Percentiles rank a stretch among this genome's conserved stretches.
phyloP scores from a whole-genome alignment of 202 grass and related monocot genomes.

The Setaria italica region DNA sequence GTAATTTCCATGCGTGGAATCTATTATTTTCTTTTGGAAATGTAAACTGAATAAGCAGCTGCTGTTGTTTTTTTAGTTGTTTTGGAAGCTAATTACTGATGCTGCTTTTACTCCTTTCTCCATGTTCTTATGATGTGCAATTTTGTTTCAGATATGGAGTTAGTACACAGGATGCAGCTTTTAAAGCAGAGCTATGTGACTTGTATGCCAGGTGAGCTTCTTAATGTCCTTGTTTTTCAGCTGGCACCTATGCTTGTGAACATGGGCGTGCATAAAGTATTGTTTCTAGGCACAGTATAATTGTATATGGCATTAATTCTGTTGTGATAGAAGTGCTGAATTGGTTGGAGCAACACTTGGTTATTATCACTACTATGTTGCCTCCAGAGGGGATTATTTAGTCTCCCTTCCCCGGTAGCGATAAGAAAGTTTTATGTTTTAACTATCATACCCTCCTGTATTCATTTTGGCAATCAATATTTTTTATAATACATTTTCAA shows the following conservation, averaged over 20 bases:
- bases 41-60: background rate
- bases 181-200: slow-evolving; percentile 89
- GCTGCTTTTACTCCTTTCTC: background rate
- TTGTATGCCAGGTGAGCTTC: slow-evolving; percentile 77
- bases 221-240: background rate
- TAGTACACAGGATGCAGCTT: slow-evolving; percentile 77
- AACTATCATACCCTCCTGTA: too few relatives aligned
- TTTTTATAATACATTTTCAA: too few relatives aligned
- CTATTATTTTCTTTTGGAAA: background rate
- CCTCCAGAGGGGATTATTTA: background rate
- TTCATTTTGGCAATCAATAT: too few relatives aligned
- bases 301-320: slow-evolving; percentile 14
- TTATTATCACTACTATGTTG: slow-evolving; percentile 1
- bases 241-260: slow-evolving; percentile 25
- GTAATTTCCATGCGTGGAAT: background rate
- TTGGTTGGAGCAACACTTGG: background rate
- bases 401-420: too few relatives aligned
- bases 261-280: background rate
- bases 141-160: slow-evolving; percentile 79
- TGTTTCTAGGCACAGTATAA: background rate
- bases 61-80: background rate
- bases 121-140: slow-evolving; percentile 40
- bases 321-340: slow-evolving; percentile 11
- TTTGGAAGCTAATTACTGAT: background rate
- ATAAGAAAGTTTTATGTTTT: too few relatives aligned